Conservation (phyloP, 176 grass and related monocot genomes). For the Zizania latifolia region DNA sequence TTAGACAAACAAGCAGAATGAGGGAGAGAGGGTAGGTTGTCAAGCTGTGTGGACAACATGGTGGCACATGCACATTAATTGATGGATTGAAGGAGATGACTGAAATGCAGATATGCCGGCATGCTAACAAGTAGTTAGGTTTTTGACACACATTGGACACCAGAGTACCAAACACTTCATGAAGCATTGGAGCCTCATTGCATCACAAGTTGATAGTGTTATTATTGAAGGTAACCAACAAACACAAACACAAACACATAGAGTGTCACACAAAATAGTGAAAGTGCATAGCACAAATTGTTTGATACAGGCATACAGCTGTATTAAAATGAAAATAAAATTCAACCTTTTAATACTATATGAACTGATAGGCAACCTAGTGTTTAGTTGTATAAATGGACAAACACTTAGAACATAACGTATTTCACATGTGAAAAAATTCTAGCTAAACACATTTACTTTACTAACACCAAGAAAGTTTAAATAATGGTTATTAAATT, state of each 20-base stretch:
- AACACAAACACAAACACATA: constrained; percentile 5
- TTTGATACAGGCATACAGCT: neutral
- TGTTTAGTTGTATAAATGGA: neutral
- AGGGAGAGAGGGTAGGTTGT: neutral
- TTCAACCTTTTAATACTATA: neutral
- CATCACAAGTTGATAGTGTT: neutral
- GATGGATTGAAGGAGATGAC: neutral
- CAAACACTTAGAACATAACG: neutral
- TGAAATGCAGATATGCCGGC: neutral
- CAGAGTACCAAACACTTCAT: constrained; percentile 12
- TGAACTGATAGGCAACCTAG: neutral
- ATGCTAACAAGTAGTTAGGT: neutral
- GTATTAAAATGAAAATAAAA: neutral
- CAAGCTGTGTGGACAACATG: neutral
- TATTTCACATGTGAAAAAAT: neutral
- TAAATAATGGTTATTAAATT: neutral
- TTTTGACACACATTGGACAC: neutral
- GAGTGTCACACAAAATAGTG: neutral
- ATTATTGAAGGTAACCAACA: neutral
- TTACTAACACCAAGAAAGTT: neutral
- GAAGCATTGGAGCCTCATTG: neutral
- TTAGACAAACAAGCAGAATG: neutral
- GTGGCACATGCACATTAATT: neutral
- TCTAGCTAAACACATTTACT: neutral
- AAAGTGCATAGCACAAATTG: neutral